phyloP scores from a whole-genome alignment of 139 green algal genomes.

The Pleodorina starrii region DNA sequence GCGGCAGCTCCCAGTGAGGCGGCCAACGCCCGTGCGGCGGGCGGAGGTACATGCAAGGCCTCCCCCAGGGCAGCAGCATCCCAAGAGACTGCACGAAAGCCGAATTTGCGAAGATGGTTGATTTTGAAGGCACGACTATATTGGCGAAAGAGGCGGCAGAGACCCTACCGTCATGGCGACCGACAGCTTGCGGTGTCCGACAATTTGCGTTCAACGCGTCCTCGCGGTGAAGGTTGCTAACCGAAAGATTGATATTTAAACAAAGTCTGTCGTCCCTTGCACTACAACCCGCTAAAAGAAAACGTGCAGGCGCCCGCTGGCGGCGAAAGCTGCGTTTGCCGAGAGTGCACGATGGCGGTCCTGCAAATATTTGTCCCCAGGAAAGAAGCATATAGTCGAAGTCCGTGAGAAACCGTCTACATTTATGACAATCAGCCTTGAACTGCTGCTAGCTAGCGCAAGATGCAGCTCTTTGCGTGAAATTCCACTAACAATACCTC shows the following conservation, averaged over 20 bases:
- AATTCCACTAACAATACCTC: too few species aligned
- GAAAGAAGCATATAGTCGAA: not conserved
- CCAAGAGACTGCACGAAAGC: not conserved
- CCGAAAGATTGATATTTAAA: not conserved
- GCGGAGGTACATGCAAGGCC: slow-evolving; percentile 1
- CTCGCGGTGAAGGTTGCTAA: not conserved
- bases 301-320: not conserved
- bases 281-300: not conserved
- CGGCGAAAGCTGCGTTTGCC: not conserved
- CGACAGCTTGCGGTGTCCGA: not conserved
- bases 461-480: too few species aligned
- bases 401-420: too few species aligned
- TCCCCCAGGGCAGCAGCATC: not conserved
- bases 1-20: not conserved
- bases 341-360: not conserved
- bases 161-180: not conserved
- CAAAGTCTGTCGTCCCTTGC: not conserved
- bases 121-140: not conserved
- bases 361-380: not conserved
- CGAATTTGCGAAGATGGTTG: not conserved
- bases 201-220: not conserved
- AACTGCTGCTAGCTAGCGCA: too few species aligned
- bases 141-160: not conserved
- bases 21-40: not conserved
- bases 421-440: too few species aligned